Evolutionary conservation across 176 grass and related monocot genomes (phyloP).

Genomic region (Avena sativa): DNA sequence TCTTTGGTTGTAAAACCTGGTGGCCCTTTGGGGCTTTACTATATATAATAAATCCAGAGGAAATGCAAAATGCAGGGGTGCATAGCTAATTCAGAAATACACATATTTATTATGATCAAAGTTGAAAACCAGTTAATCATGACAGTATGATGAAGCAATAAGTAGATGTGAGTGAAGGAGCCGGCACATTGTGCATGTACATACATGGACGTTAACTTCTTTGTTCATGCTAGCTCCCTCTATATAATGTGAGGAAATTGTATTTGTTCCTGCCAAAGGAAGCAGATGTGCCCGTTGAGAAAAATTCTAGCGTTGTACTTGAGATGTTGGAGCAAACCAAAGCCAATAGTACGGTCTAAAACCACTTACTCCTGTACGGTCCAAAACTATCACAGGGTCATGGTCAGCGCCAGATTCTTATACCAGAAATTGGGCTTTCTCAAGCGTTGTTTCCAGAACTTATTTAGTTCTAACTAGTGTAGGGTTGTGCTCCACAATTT

Average conservation of each 20-base stretch:
- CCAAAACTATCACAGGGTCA: no score
- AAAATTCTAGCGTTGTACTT: background rate
- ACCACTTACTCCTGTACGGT: no score
- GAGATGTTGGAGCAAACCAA: background rate
- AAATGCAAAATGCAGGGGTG: background rate
- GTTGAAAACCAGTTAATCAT: background rate
- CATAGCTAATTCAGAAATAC: background rate
- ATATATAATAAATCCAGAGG: no score
- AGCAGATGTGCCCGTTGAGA: background rate
- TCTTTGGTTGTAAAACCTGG: no score
- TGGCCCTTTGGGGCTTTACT: no score
- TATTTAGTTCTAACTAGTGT: no score
- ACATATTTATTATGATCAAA: background rate
- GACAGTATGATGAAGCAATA: background rate
- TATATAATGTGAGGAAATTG: background rate
- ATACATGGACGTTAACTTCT: background rate
- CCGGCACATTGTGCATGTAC: background rate
- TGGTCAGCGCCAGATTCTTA: no score
- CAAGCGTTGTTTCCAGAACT: no score
- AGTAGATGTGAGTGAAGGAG: background rate
- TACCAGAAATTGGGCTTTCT: no score
- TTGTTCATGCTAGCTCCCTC: background rate
- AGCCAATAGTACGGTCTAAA: background rate
- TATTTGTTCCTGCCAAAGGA: background rate
- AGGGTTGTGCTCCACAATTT: no score